Conservation (phyloP, 176 grass and related monocot genomes). For the Bothriochloa decipiens region DNA sequence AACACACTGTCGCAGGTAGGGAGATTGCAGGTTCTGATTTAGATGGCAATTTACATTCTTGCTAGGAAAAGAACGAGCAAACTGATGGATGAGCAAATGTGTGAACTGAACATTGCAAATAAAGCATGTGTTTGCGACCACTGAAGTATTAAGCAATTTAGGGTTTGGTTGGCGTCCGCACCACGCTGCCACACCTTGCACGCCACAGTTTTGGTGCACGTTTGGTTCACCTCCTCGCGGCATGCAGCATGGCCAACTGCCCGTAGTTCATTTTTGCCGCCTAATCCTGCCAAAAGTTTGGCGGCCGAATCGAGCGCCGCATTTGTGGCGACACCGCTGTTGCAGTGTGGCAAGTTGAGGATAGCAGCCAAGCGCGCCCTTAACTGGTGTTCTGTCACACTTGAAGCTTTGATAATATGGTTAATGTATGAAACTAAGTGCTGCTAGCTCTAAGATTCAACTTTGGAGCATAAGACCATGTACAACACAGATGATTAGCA, state of each 20-base stretch:
- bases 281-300: no score
- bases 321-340: no score
- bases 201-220: no score
- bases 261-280: no score
- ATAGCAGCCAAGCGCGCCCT: no score
- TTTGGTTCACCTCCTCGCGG: no score
- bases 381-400: constrained; percentile 1
- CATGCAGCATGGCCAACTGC: no score
- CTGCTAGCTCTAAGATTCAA: neutral
- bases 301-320: no score
- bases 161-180: no score
- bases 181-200: no score
- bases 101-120: neutral
- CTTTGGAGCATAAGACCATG: constrained; percentile 7
- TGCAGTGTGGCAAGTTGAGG: no score
- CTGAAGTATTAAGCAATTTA: neutral
- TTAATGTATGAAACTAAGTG: no score
- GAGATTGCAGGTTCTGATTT: neutral
- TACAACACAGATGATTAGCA: neutral
- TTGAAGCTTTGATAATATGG: neutral
- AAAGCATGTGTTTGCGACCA: neutral
- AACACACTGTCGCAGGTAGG: neutral
- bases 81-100: neutral
- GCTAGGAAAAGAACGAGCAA: constrained; percentile 9
- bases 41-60: neutral